Conservation (phyloP, 1,284 basidiomycete genomes). For the Melampsora abietis-canadensis region DNA sequence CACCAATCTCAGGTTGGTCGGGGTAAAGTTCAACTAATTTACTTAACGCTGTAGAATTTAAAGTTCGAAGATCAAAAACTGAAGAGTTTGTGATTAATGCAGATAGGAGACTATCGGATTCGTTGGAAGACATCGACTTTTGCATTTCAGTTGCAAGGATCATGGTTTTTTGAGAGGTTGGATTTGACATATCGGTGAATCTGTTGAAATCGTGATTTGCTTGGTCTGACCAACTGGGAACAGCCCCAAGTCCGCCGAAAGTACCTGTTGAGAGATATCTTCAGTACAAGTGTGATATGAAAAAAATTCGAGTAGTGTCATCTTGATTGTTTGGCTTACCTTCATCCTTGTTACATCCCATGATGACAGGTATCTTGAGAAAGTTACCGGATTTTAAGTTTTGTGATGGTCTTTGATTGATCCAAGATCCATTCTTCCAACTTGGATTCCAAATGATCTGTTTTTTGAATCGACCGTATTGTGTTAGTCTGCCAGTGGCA, state of each 20-base stretch:
- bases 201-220: too few species aligned
- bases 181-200: too few species aligned
- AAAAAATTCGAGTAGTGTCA: too few species aligned
- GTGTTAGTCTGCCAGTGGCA: background rate
- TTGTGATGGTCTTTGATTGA: conserved; percentile 24
- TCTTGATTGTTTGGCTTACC: conserved; percentile 4
- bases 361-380: conserved; percentile 19
- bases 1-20: conserved; percentile 44
- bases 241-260: conserved; percentile 3
- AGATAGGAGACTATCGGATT: conserved; percentile 12
- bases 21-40: conserved; percentile 44
- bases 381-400: background rate
- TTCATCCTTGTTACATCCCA: conserved; percentile 36
- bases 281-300: too few species aligned
- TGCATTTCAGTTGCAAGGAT: too few species aligned
- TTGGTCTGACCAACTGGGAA: too few species aligned
- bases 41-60: conserved; percentile 9
- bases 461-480: conserved; percentile 10
- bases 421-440: conserved; percentile 13
- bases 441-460: conserved; percentile 29
- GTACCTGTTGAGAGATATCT: conserved; percentile 3
- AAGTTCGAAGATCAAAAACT: conserved; percentile 10
- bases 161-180: too few species aligned
- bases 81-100: conserved; percentile 27
- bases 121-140: background rate